Base-by-base conservation (phyloP, 176 grass and related monocot genomes). In the Leersia perrieri region DNA sequence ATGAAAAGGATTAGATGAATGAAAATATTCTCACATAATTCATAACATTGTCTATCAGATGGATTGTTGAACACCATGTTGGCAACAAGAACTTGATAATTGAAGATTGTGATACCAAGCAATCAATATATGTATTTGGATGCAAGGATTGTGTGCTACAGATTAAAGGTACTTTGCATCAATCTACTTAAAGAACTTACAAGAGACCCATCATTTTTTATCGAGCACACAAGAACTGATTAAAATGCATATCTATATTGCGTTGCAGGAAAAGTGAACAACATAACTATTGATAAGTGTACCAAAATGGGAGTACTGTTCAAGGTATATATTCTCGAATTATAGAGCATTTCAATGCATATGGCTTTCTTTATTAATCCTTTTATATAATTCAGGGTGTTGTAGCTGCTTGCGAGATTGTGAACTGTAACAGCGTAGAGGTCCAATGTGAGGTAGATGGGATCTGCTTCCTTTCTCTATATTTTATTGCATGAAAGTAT, bases 201-300 rank as follows among this genome's bases (percentile, higher is more conserved):
- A 29, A 38, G 23, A 34, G 10, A 62, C 31, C n/a, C 38, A 80
- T 68, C 23, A 10, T 68, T 60, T 58, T 72, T 80, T 14, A 55
- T 38, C 65, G 31, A 58, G 33, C 32, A 75, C 26, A 47, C 3
- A 70, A 6, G 60, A 66, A 72, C 45, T 5, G 8, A 35, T 23
- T 36, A 68, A 51, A n/a, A 53, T 58, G 31, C 35, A 6, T 78
- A 3, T 42, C 1, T 2, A 23, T 36, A 80, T 41, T 25, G 11
- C 34, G 72, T 9, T 77, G 76, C 80, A 92, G 90, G 87, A 20
- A 89, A 89, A 79, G 87, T 92, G 34, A 89, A 87, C 81, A 93
- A 93, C 51, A 89, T 93, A 86, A 89, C 91, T 27, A 16, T 93
- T 68, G 87, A 93, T 82, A 93, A 93, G 64, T 93, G 87, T 61